These are phyloP conservation scores for Rhinocladiella mackenziei DNA, from an alignment of 2,329 filamentous ascomycete genomes.

Conservation along the genomic window DNA sequence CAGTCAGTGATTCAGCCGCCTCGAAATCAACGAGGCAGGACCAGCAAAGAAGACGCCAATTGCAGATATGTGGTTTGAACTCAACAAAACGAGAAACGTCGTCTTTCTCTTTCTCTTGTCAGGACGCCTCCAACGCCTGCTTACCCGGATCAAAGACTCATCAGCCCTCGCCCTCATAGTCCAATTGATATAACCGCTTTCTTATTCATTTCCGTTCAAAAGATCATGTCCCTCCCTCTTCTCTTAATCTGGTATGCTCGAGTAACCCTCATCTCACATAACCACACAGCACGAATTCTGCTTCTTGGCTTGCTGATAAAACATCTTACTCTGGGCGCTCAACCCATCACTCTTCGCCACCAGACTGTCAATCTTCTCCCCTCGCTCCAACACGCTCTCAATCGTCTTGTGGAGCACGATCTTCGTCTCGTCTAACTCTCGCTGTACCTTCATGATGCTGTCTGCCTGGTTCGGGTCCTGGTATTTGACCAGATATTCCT, in stretches of 20 bases:
- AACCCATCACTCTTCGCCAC: slow-evolving; percentile 90
- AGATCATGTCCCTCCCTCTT: no score
- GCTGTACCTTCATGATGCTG: slow-evolving; percentile 92
- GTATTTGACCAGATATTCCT: slow-evolving; percentile 62
- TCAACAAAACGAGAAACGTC: no score
- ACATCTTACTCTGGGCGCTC: slow-evolving; percentile 93
- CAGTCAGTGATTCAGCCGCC: no score
- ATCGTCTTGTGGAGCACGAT: slow-evolving; percentile 97
- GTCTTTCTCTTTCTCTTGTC: background rate
- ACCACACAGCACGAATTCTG: slow-evolving; percentile 58
- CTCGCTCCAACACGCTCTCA: slow-evolving; percentile 66
- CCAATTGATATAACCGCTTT: no score
- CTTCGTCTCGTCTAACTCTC: slow-evolving; percentile 96
- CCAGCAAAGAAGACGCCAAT: no score
- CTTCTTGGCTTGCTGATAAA: slow-evolving; percentile 71
- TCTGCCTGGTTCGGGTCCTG: slow-evolving; percentile 60
- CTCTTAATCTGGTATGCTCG: background rate
- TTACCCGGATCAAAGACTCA: no score
- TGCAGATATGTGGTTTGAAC: no score
- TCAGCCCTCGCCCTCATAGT: no score
- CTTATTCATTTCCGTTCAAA: no score
- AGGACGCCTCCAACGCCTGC: slow-evolving; percentile 4
- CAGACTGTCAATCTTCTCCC: slow-evolving; percentile 93
- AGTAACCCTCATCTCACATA: slow-evolving; percentile 44
- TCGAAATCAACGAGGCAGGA: no score